Evolutionary conservation across 176 grass and related monocot genomes (phyloP), one percentile per base, ranked within the genome.

Genomic region (Triticum timopheevii): DNA sequence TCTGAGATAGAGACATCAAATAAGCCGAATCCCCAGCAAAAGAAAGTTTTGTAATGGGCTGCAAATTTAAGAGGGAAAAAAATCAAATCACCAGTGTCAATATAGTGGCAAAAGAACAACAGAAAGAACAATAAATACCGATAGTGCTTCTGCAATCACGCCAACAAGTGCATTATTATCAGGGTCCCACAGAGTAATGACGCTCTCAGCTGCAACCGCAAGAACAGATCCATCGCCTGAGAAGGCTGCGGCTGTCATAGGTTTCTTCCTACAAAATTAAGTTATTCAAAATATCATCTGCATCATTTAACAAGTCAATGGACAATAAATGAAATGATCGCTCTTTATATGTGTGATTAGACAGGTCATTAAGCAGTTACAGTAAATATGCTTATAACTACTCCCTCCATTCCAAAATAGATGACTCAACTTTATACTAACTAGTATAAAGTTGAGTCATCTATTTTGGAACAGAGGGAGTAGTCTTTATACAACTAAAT

Each of bases 161-260:
- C 92, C 94, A 70, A 99, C 92, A 87, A 99, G 94, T 1, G 78
- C 30, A n/a, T 96, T 99, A 78, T 79, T 89, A 67, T 94, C 88
- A 50, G 97, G 94, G 77, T 99, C 97, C 97, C 97, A 99, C 86
- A 99, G 67, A 45, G 97, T 99, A 73, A 99, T 83, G 42, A 87
- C 67, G 82, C 76, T 83, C 88, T 96, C 94, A 50, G 97, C 97
- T 24, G 97, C 93, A 87, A 99, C 90, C 7, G 92, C 97, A 47
- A 99, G 94, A 84, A 96, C 94, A 61, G 97, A 99, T 87, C 97
- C 97, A 90, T 99, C 97, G 11, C 71, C 90, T 63, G 93, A 96
- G 88, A 99, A 99, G 23, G 88, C 89, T 85, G 92, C 92, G 9
- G 93, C 90, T 71, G 92, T 91, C 92, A 99, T 91, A 71, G 93